Evolutionary conservation across 140 eudicot genomes (phyloP).

Genomic region (Erigeron philadelphicus): DNA sequence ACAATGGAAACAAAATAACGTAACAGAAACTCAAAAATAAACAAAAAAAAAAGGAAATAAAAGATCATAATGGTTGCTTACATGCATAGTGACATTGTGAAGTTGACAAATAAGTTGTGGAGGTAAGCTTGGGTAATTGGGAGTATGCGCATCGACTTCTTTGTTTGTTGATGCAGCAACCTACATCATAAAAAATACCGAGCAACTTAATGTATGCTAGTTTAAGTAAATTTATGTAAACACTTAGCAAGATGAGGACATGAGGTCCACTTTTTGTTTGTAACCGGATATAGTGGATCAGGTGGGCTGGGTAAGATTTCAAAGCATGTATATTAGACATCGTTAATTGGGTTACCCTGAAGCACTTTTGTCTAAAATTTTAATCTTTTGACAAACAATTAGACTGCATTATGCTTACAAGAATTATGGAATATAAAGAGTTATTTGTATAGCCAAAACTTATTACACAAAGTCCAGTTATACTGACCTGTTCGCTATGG

Average conservation of each 20-base stretch:
- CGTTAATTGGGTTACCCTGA: neutral
- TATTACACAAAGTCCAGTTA: neutral
- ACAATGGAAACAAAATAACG: neutral
- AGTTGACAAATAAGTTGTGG: slow-evolving; percentile 91
- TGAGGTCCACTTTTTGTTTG: neutral
- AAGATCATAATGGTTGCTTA: slow-evolving; percentile 25
- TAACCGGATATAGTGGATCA: neutral
- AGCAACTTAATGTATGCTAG: neutral
- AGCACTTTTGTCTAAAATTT: neutral
- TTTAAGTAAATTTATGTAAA: neutral
- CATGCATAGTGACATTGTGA: slow-evolving; percentile 92
- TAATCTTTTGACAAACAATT: neutral
- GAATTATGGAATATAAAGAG: neutral
- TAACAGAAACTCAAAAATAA: neutral
- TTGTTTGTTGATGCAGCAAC: slow-evolving; percentile 88
- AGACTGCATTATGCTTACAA: neutral
- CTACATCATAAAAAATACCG: slow-evolving; percentile 25
- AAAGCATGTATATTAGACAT: neutral
- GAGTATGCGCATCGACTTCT: slow-evolving; percentile 80
- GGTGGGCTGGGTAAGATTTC: neutral
- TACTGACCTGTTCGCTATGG: slow-evolving; percentile 78
- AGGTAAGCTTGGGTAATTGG: slow-evolving; percentile 81
- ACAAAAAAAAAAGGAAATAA: neutral
- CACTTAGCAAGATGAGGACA: too few species aligned
- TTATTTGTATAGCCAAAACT: neutral